Conservation (phyloP, 768 basidiomycete species). For the Pleurotus djamor region DNA sequence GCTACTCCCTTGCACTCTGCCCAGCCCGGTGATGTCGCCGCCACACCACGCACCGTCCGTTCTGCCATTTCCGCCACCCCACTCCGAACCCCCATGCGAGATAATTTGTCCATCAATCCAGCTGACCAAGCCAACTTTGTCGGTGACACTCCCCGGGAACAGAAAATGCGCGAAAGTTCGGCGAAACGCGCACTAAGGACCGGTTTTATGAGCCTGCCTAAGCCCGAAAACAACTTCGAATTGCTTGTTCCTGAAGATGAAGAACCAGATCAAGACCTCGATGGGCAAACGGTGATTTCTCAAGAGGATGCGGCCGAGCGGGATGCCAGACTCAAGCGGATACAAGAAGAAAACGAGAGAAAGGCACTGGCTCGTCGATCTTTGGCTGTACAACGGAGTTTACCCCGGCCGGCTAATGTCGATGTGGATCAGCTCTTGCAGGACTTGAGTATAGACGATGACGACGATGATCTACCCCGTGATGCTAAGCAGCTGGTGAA, state of each 20-base stretch:
- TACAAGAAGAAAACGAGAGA: constrained; percentile 74
- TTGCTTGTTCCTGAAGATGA: constrained; percentile 89
- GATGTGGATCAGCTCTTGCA: constrained; percentile 64
- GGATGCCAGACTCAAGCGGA: constrained; percentile 68
- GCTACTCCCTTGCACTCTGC: constrained; percentile 74
- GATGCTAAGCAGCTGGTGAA: constrained; percentile 68
- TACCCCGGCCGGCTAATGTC: constrained; percentile 87
- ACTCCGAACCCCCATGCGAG: constrained; percentile 91
- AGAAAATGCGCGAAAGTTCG: constrained; percentile 56
- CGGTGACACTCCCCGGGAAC: constrained; percentile 76
- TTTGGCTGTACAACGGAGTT: constrained; percentile 71
- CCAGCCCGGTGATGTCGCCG: constrained; percentile 36
- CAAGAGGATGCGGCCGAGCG: constrained; percentile 94
- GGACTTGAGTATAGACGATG: constrained; percentile 51
- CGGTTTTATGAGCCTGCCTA: constrained; percentile 82
- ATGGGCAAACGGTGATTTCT: constrained; percentile 24
- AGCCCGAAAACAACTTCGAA: constrained; percentile 97
- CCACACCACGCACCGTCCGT: constrained; percentile 48
- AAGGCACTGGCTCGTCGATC: constrained; percentile 82
- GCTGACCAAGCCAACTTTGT: constrained; percentile 51
- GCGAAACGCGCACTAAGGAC: constrained; percentile 76
- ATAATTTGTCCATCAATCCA: constrained; percentile 87
- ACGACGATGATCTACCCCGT: constrained; percentile 35
- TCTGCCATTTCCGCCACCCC: constrained; percentile 66
- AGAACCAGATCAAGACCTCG: constrained; percentile 49